phyloP scores from a whole-genome alignment of 768 basidiomycete genomes.

The Nevesoporus exiguus region DNA sequence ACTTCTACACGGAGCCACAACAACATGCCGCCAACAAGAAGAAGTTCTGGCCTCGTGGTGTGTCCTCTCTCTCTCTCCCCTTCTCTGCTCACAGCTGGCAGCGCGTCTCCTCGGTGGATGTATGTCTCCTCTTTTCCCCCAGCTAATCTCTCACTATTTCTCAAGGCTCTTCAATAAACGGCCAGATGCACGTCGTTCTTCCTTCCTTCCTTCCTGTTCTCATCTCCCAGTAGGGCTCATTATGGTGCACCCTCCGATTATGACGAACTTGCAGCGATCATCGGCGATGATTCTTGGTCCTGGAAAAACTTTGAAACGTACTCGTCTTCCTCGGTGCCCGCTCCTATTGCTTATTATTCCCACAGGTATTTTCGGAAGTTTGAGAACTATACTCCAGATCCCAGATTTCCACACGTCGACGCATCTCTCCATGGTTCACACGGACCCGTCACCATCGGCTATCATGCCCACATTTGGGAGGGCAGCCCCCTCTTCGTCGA shows the following conservation, averaged over 20 bases:
- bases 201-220: neutral
- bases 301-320: constrained; percentile 52
- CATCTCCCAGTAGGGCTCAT: constrained; percentile 39
- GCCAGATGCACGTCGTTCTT: constrained; percentile 37
- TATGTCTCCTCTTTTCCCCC: constrained; percentile 34
- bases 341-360: neutral
- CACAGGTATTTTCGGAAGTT: constrained; percentile 69
- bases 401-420: constrained; percentile 49
- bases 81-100: constrained; percentile 26
- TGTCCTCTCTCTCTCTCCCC: neutral
- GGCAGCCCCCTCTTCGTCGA: constrained; percentile 52
- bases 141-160: neutral
- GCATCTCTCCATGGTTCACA: constrained; percentile 40
- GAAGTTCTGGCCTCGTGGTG: constrained; percentile 67
- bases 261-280: constrained; percentile 58
- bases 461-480: constrained; percentile 45
- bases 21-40: constrained; percentile 42
- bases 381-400: constrained; percentile 53
- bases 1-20: constrained; percentile 57
- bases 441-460: constrained; percentile 62
- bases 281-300: constrained; percentile 54
- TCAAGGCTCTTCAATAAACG: constrained; percentile 63
- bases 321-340: neutral
- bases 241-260: constrained; percentile 66
- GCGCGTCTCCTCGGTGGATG: constrained; percentile 73